phyloP scores from a whole-genome alignment of 75 land plant genomes.

The Azolla pinnata region DNA sequence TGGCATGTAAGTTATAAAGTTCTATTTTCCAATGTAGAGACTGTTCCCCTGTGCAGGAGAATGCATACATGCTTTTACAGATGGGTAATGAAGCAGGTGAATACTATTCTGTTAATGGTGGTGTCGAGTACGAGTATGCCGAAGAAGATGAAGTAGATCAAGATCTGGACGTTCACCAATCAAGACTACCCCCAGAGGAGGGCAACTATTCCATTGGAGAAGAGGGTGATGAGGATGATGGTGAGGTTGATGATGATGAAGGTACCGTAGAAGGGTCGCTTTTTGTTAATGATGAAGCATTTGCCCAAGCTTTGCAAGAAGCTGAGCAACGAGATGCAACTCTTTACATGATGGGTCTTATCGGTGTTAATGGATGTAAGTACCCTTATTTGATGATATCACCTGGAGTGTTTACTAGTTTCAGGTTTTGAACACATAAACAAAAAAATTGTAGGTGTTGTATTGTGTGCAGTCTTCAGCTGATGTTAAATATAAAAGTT shows the following conservation, averaged over 20 bases:
- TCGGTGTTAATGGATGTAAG: slow-evolving; percentile 13
- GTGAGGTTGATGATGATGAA: slow-evolving; percentile 7
- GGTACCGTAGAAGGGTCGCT: slow-evolving; percentile 14
- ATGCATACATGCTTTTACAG: slow-evolving; percentile 71
- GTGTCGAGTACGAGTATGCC: slow-evolving; percentile 8
- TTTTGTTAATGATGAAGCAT: slow-evolving; percentile 32
- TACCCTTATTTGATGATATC: too few species aligned
- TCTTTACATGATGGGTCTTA: slow-evolving; percentile 28
- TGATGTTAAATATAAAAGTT: too few species aligned
- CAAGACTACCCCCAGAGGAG: neutral
- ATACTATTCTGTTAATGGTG: neutral
- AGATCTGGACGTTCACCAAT: slow-evolving; percentile 6
- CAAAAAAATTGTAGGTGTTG: too few species aligned
- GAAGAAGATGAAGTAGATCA: slow-evolving; percentile 20
- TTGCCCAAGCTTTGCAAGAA: slow-evolving; percentile 32
- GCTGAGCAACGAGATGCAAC: slow-evolving; percentile 29
- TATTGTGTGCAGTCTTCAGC: too few species aligned
- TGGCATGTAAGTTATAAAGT: too few species aligned
- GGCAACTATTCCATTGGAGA: neutral
- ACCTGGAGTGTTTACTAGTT: too few species aligned
- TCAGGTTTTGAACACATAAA: too few species aligned
- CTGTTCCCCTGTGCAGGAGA: slow-evolving; percentile 42
- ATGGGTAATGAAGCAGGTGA: slow-evolving; percentile 33
- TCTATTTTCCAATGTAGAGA: neutral
- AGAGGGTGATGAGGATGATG: slow-evolving; percentile 11